Evolutionary conservation across 1,284 basidiomycete genomes (phyloP), one percentile per base, ranked within the genome.

Genomic region (Blastosporella zonata): DNA sequence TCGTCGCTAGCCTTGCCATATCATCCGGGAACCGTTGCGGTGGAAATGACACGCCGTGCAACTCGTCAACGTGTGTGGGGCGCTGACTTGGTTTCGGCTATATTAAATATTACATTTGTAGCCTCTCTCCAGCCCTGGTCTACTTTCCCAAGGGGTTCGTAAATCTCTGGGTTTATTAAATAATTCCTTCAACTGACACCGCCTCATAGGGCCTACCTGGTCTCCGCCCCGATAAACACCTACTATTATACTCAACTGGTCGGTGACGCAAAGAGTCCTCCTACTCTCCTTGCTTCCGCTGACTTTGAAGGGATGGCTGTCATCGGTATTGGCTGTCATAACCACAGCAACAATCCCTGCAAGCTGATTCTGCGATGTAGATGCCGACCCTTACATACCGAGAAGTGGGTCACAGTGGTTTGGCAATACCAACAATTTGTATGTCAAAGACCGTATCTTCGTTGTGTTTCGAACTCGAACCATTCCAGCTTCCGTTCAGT

Each of bases 161-260:
- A 2, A 13, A n/a, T 13, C 12, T 6, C 6, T 10, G 20, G 6
- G 31, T 6, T 36, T 2, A 5, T 31, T 7, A 12, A 12, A 12
- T 20, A 7, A n/a, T 13, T 23, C 21, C 22, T 33, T 42, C 27
- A 4, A 37, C 21, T 22, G 7, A 39, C 13, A 17, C 8, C 6
- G n/a, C 13, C 3, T 2, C 18, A 25, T 55, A 84, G 81, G 48
- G 79, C 73, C 9, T 88, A 88, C 57, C 65, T 82, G 9, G 73
- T 88, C 45, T 82, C 81, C 2, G 58, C 72, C 0, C 79, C 85
- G 0, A 79, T 89, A 42, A 67, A 82, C 25, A 72, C 79, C 3
- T 84, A 80, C 62, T 88, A 87, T 61, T 84, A 82, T 57, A 85
- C 84, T 0, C 79, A 83, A 56, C 62, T 85, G n/a, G 75, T 84